phyloP scores from a whole-genome alignment of 1,284 basidiomycete genomes.

The Bjerkandera adusta region DNA sequence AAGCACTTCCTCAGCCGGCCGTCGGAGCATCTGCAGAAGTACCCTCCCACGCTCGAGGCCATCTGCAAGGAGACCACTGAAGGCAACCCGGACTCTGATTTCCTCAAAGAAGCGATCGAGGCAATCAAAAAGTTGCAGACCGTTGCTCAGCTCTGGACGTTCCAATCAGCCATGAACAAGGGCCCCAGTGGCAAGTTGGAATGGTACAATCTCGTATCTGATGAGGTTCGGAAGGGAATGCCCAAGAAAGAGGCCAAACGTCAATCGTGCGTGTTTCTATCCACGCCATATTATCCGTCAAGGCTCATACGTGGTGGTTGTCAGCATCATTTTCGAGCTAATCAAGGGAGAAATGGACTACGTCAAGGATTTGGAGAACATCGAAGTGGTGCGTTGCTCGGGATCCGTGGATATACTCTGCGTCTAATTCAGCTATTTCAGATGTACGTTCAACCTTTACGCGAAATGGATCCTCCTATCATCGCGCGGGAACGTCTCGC shows the following conservation, averaged over 20 bases:
- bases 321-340: constrained; percentile 89
- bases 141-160: constrained; percentile 78
- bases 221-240: constrained; percentile 61
- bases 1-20: constrained; percentile 88
- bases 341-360: constrained; percentile 97
- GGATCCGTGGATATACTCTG: background rate
- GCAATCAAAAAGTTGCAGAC: constrained; percentile 77
- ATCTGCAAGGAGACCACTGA: constrained; percentile 79
- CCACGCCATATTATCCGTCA: constrained; percentile 1
- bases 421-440: constrained; percentile 25
- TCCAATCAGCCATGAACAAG: constrained; percentile 82
- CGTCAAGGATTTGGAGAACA: constrained; percentile 88
- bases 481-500: constrained; percentile 72
- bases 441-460: constrained; percentile 79
- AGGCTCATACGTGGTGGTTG: no score
- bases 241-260: constrained; percentile 80
- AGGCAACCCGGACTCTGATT: constrained; percentile 80
- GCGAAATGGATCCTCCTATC: constrained; percentile 73
- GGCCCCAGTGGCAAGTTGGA: constrained; percentile 75
- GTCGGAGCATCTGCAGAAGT: constrained; percentile 87
- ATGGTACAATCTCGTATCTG: constrained; percentile 85
- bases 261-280: constrained; percentile 68
- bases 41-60: constrained; percentile 85
- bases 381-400: constrained; percentile 61
- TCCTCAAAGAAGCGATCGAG: constrained; percentile 70